Evolutionary conservation across 2,329 filamentous ascomycete genomes (phyloP), one percentile per base, ranked within the genome.

Genomic region (Pseudocercospora fijiensis): DNA sequence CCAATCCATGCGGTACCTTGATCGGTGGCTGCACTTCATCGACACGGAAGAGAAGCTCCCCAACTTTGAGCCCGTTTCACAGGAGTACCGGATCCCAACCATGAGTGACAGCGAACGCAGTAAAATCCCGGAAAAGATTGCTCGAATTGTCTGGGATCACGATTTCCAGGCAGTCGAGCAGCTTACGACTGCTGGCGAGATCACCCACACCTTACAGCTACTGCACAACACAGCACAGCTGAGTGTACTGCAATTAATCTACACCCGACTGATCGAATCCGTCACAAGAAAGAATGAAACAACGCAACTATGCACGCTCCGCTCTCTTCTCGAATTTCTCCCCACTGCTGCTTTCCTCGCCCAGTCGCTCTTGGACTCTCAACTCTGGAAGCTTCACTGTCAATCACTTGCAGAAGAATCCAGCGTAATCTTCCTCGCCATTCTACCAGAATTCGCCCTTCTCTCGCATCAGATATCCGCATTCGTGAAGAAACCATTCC

Each of bases 1-100:
- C n/a, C 45, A 60, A n/a, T 60, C 58, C 24, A 55, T 60, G 58
- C 58, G 49, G 10, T 37, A 33, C n/a, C 47, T 60, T 20, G 58
- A 60, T n/a, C 28, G 28, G n/a, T 60, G 58, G 58, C 20, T 60
- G 6, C 47, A 53, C 27, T 60, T 33, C 33, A 49, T 60, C 16
- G 58, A 60, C 13, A 60, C 58, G 7, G 47, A 60, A 22, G 47
- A 60, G 22, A 47, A 33, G 16, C 28, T 60, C 20, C 47, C 45
- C 4, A 18, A 53, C 13, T 60, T 60, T 27, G 58, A 47, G n/a
- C 37, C 26, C 8, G 8, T 22, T 4, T 30, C 58, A 43, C 20
- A 41, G n/a, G 58, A 60, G 28, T 60, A 60, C 18, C 37, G 13
- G n/a, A 30, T 30, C 24, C n/a, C 26, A 16, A 56, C 41, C 16